These are phyloP conservation scores for Corchorus olitorius DNA, from an alignment of 345 rosid genomes.

Conservation along the genomic window DNA sequence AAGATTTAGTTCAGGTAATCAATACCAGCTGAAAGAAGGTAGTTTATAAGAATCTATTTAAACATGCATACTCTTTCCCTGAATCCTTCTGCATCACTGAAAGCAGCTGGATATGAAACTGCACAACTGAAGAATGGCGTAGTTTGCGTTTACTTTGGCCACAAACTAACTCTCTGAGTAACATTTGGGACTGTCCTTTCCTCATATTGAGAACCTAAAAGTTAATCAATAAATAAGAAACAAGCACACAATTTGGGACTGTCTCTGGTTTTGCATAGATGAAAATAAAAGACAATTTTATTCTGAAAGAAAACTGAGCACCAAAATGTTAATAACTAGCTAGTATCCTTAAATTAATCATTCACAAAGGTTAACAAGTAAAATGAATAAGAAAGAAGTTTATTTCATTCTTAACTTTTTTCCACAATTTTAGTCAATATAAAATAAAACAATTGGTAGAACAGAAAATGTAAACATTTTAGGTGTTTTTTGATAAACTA, in stretches of 20 bases:
- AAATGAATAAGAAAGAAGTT: not conserved
- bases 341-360: not conserved
- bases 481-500: not conserved
- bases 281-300: not conserved
- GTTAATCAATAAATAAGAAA: not conserved
- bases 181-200: slow-evolving; percentile 19
- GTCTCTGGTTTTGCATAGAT: not conserved
- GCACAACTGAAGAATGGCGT: slow-evolving; percentile 17
- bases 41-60: not conserved
- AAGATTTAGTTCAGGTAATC: not conserved
- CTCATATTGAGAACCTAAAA: slow-evolving; percentile 20
- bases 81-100: slow-evolving; percentile 17
- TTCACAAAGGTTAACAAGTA: not conserved
- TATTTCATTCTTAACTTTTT: not conserved
- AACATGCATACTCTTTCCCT: slow-evolving; percentile 19
- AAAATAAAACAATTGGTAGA: not conserved
- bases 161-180: slow-evolving; percentile 18
- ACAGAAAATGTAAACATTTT: not conserved
- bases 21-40: slow-evolving; percentile 5
- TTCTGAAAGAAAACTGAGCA: not conserved
- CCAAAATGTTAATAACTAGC: not conserved
- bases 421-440: not conserved
- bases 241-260: not conserved
- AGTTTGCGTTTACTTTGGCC: slow-evolving; percentile 10
- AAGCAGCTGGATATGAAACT: slow-evolving; percentile 23